Percentiles rank a stretch among this genome's conserved stretches.
Conservation (phyloP, 768 basidiomycete species). For the Gloeopeniophorella convolvens region DNA sequence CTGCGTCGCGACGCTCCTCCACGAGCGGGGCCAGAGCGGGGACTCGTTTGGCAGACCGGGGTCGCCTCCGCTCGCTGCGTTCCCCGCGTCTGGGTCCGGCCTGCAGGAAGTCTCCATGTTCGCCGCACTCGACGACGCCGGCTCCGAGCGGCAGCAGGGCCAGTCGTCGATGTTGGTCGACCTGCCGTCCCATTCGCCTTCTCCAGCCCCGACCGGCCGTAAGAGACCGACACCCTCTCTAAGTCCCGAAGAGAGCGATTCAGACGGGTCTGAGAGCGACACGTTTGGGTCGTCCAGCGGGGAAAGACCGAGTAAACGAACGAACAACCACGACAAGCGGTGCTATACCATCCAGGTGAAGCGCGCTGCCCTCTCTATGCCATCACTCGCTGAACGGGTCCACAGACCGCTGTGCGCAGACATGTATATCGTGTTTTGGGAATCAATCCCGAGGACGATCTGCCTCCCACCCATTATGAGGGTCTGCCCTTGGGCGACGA, state of each 20-base stretch:
- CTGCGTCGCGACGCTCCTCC: conserved; percentile 26
- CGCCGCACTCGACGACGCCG: not conserved
- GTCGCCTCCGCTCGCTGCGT: not conserved
- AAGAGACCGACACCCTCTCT: conserved; percentile 17
- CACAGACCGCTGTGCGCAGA: conserved; percentile 62
- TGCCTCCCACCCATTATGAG: conserved; percentile 60
- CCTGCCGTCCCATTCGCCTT: conserved; percentile 31
- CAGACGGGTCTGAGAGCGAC: conserved; percentile 30
- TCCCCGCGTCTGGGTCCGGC: not conserved
- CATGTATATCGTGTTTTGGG: conserved; percentile 60
- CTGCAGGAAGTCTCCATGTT: not conserved
- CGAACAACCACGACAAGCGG: conserved; percentile 56
- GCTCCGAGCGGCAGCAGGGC: not conserved
- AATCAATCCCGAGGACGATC: conserved; percentile 44
- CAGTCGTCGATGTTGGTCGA: conserved; percentile 21
- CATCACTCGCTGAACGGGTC: not conserved
- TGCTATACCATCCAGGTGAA: conserved; percentile 62
- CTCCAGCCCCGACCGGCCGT: conserved; percentile 27
- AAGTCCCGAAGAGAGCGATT: conserved; percentile 4
- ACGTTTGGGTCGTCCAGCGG: conserved; percentile 28
- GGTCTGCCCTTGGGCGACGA: conserved; percentile 37
- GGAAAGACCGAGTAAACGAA: conserved; percentile 36
- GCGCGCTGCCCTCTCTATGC: not conserved
- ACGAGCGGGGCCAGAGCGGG: not conserved
- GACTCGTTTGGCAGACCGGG: not conserved